Evolutionary conservation across 768 basidiomycete genomes (phyloP).

Genomic region (Holtermannia corniformis): DNA sequence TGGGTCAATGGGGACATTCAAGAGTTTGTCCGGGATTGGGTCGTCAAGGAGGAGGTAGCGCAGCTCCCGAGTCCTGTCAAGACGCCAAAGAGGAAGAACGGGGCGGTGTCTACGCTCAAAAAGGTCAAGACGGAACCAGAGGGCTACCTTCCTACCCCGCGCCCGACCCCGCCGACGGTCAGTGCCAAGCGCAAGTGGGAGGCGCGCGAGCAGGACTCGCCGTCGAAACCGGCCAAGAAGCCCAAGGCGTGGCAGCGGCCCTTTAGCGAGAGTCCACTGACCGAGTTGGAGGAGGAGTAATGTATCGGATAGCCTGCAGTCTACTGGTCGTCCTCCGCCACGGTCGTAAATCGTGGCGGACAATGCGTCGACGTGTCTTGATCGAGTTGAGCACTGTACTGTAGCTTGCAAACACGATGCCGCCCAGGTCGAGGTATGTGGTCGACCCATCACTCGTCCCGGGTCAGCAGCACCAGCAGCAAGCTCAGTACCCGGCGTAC

Average conservation of each 20-base stretch:
- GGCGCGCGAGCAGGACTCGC: neutral
- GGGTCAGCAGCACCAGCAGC: slow-evolving; percentile 8
- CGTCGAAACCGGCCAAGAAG: neutral
- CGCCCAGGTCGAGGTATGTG: slow-evolving; percentile 34
- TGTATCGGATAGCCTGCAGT: too few relatives aligned
- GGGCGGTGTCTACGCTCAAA: neutral
- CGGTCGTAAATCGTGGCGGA: too few relatives aligned
- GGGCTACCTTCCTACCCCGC: neutral
- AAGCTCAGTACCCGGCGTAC: slow-evolving; percentile 1
- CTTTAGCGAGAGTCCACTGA: neutral
- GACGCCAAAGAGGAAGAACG: neutral
- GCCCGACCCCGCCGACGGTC: neutral
- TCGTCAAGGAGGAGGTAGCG: slow-evolving; percentile 5
- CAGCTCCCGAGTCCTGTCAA: neutral
- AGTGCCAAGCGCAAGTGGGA: neutral
- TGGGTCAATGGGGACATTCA: slow-evolving; percentile 88
- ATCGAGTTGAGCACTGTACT: too few relatives aligned
- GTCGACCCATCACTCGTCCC: slow-evolving; percentile 28
- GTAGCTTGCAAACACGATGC: slow-evolving; percentile 25
- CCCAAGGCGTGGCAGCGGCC: neutral
- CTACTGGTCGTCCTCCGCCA: too few relatives aligned
- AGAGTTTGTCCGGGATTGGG: slow-evolving; percentile 52
- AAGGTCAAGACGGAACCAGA: neutral
- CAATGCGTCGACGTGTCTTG: neutral
- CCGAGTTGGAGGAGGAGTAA: too few relatives aligned